Conservation (phyloP, 2,329 filamentous ascomycete species). For the Aspergillus sp. region DNA sequence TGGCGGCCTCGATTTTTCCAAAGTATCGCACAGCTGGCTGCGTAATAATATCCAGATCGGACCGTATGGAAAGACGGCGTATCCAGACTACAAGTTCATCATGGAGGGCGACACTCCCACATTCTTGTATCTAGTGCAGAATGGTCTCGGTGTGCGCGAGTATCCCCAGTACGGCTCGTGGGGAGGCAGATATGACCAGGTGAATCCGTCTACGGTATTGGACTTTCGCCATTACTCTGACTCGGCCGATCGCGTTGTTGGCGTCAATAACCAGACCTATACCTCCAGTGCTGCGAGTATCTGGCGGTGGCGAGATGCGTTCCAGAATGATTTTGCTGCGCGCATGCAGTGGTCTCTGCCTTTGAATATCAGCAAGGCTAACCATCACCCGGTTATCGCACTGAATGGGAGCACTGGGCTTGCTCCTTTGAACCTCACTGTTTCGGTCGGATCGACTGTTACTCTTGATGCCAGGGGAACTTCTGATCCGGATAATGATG, state of each 20-base stretch:
- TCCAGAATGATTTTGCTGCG: constrained; percentile 53
- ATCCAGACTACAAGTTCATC: constrained; percentile 52
- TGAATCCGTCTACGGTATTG: constrained; percentile 12
- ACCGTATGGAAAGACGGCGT: constrained; percentile 42
- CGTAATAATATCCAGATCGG: constrained; percentile 55
- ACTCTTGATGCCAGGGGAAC: not conserved
- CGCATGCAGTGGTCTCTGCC: constrained; percentile 48
- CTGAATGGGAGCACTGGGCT: not conserved
- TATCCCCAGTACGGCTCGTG: constrained; percentile 44
- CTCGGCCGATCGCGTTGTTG: constrained; percentile 34
- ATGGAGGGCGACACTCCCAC: constrained; percentile 53
- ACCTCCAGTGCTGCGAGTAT: constrained; percentile 50
- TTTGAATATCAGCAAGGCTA: not conserved
- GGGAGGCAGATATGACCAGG: constrained; percentile 42
- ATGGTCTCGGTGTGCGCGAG: constrained; percentile 41
- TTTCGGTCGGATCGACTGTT: not conserved
- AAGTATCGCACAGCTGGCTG: constrained; percentile 54
- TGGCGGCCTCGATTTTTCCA: constrained; percentile 47
- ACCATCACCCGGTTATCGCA: not conserved
- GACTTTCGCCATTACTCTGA: constrained; percentile 22
- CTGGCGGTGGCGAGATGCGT: constrained; percentile 55
- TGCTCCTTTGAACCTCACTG: not conserved
- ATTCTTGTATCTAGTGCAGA: constrained; percentile 44
- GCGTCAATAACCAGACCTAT: constrained; percentile 30
- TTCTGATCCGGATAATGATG: not conserved